These are phyloP conservation scores for Picocystis sp. DNA, from an alignment of 163 green algal genomes.

Conservation along the genomic window DNA sequence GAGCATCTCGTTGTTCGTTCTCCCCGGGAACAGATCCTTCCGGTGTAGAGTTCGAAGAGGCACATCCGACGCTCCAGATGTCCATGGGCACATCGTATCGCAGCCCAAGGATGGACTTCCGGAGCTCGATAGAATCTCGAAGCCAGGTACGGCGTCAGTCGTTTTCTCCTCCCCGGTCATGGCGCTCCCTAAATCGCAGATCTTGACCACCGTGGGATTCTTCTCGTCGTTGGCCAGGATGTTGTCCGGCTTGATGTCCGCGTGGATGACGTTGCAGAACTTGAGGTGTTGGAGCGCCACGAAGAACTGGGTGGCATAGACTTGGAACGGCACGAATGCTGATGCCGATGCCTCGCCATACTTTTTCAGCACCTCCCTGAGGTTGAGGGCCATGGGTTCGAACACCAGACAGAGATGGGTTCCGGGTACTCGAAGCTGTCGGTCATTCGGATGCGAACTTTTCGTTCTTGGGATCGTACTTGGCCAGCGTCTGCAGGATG, in stretches of 20 bases:
- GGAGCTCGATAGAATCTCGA: conserved; percentile 90
- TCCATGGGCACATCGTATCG: conserved; percentile 73
- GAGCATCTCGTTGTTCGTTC: conserved; percentile 98
- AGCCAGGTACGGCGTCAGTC: conserved; percentile 94
- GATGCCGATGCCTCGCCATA: conserved; percentile 90
- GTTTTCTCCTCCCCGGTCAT: conserved; percentile 74
- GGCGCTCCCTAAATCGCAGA: conserved; percentile 79
- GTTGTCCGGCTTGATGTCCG: conserved; percentile 99
- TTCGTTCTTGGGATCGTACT: conserved; percentile 59
- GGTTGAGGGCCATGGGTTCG: conserved; percentile 83
- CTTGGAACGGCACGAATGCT: conserved; percentile 70
- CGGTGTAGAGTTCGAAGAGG: conserved; percentile 94
- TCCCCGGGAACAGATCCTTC: conserved; percentile 87
- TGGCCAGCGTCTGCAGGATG: conserved; percentile 48
- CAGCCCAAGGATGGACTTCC: conserved; percentile 42
- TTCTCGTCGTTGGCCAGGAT: conserved; percentile 70
- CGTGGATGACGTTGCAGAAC: conserved; percentile 65
- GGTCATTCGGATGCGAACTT: conserved; percentile 59
- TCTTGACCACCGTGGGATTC: conserved; percentile 28
- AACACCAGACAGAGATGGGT: conserved; percentile 96
- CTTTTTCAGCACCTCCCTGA: conserved; percentile 90
- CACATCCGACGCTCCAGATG: conserved; percentile 92
- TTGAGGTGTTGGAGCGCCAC: conserved; percentile 76
- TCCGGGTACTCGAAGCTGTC: conserved; percentile 91
- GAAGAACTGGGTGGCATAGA: conserved; percentile 84